Evolutionary conservation across 345 rosid genomes (phyloP).

Genomic region (Eucalyptus cladocalyx): DNA sequence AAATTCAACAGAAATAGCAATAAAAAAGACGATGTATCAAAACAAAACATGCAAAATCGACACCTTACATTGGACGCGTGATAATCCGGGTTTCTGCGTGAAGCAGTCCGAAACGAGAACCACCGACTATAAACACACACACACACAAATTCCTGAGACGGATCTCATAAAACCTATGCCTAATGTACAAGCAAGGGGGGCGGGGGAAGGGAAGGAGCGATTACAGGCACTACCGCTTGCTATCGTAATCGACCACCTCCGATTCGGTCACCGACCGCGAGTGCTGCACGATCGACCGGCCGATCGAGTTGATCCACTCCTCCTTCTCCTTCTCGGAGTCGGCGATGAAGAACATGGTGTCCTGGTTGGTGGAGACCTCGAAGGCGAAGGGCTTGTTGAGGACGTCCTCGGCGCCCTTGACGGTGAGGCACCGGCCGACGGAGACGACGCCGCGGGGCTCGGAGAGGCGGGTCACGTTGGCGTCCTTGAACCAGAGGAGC

Average conservation of each 20-base stretch:
- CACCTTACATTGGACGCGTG: not conserved
- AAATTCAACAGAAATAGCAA: not conserved
- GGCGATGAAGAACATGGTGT: conserved; percentile 68
- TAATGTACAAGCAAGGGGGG: not conserved
- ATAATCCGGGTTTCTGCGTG: not conserved
- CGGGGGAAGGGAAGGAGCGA: not conserved
- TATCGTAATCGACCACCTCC: conserved; percentile 61
- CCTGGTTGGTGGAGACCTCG: conserved; percentile 50
- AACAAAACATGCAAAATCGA: not conserved
- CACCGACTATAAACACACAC: not conserved
- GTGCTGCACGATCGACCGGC: conserved; percentile 73
- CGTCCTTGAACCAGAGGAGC: conserved; percentile 79
- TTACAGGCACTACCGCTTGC: not conserved
- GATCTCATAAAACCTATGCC: not conserved
- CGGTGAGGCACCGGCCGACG: conserved; percentile 59
- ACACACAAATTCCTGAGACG: not conserved
- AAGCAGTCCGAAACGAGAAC: not conserved
- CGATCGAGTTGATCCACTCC: conserved; percentile 90
- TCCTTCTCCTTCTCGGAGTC: conserved; percentile 78
- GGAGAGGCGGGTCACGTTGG: conserved; percentile 30
- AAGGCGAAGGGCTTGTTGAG: conserved; percentile 64
- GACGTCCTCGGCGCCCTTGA: conserved; percentile 80
- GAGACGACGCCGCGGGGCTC: conserved; percentile 69
- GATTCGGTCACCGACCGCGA: conserved; percentile 75
- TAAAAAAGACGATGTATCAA: not conserved